These are phyloP conservation scores for Casaregolazyma lundiana DNA, from an alignment of 1,139 yeast species.

Conservation along the genomic window DNA sequence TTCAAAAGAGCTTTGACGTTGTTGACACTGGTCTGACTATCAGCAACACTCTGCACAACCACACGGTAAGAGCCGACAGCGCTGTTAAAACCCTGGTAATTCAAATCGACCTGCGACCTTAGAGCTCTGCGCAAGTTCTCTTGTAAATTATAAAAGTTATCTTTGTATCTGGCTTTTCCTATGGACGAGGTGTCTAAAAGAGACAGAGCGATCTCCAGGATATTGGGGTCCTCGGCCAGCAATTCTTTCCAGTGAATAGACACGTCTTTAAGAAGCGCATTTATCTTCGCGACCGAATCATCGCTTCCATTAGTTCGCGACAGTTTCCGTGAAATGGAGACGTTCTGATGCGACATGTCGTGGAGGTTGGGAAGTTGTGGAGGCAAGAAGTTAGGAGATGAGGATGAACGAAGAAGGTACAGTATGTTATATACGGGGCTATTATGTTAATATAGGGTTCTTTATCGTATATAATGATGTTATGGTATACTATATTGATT, in stretches of 20 bases:
- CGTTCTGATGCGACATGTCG: not conserved
- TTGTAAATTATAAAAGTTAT: constrained; percentile 54
- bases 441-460: no score
- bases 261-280: constrained; percentile 20
- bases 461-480: no score
- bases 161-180: constrained; percentile 70
- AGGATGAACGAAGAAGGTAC: no score
- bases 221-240: constrained; percentile 53
- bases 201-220: constrained; percentile 77
- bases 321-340: not conserved
- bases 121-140: constrained; percentile 53
- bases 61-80: constrained; percentile 73
- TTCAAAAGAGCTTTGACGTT: constrained; percentile 49
- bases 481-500: no score
- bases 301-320: not conserved
- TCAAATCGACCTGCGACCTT: constrained; percentile 66
- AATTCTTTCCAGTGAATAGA: constrained; percentile 32
- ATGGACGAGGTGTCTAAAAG: constrained; percentile 82
- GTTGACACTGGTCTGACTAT: constrained; percentile 52
- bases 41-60: constrained; percentile 50
- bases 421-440: no score
- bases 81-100: constrained; percentile 80
- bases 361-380: not conserved
- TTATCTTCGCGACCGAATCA: not conserved
- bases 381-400: no score